Conservation (phyloP, 768 basidiomycete genomes). For the Suillus bovinus region DNA sequence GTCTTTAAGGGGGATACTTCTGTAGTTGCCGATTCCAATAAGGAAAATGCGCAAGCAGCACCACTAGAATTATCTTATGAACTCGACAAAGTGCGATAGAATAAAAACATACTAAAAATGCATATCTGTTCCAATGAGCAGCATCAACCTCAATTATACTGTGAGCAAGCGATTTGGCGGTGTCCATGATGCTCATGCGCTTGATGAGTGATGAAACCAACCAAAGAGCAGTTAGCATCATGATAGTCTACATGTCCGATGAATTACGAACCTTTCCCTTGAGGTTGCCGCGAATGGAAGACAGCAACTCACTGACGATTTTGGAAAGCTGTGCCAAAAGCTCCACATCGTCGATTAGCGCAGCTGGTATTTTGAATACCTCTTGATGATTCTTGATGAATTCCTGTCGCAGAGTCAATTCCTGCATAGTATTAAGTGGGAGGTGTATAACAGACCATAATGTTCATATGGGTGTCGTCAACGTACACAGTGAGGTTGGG, state of each 20-base stretch:
- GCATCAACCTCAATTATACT: conserved; percentile 9
- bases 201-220: not conserved
- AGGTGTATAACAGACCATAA: not conserved
- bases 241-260: not conserved
- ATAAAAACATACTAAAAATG: conserved; percentile 6
- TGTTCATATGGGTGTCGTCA: conserved; percentile 2
- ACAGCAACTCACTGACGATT: conserved; percentile 2
- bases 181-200: conserved; percentile 8
- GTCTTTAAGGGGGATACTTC: not conserved
- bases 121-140: conserved; percentile 9
- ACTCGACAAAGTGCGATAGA: not conserved
- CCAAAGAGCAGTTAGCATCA: not conserved
- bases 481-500: conserved; percentile 7
- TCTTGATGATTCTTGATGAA: conserved; percentile 7
- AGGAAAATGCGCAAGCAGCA: not conserved
- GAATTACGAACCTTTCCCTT: not conserved
- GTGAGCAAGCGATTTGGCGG: not conserved
- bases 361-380: conserved; percentile 5
- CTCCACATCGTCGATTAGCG: conserved; percentile 1
- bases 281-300: conserved; percentile 5
- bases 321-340: conserved; percentile 7
- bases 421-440: not conserved
- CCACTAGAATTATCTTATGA: not conserved
- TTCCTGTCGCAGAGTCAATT: not conserved
- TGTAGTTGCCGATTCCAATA: not conserved